These are phyloP conservation scores for Fusarium pseudocircinatum DNA, from an alignment of 2,329 filamentous ascomycete species.

Conservation along the genomic window DNA sequence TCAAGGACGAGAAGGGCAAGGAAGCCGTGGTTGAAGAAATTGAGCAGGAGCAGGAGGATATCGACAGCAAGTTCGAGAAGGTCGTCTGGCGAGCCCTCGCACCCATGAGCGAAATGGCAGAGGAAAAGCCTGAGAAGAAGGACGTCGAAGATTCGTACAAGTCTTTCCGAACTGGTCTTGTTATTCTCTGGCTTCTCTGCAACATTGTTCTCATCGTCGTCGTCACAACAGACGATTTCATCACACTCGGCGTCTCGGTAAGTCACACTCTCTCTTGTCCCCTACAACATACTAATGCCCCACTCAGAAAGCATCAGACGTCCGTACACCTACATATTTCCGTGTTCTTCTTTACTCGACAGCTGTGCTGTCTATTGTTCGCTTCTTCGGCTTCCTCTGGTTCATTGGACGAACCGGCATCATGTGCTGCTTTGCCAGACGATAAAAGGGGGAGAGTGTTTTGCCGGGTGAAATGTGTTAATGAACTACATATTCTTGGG, in stretches of 20 bases:
- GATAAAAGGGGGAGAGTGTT: constrained; percentile 1
- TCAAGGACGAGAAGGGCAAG: constrained; percentile 34
- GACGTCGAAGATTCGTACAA: constrained; percentile 40
- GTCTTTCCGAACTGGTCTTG: constrained; percentile 39
- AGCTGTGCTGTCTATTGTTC: constrained; percentile 37
- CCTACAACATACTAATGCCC: constrained; percentile 5
- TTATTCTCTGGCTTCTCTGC: constrained; percentile 40
- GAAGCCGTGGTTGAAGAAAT: constrained; percentile 38
- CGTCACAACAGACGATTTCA: constrained; percentile 40
- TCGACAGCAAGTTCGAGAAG: constrained; percentile 41
- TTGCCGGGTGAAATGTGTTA: neutral
- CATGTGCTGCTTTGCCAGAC: constrained; percentile 39
- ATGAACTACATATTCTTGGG: constrained; percentile 19
- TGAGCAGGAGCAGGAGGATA: constrained; percentile 39
- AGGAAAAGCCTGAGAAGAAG: constrained; percentile 36
- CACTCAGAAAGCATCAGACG: constrained; percentile 25
- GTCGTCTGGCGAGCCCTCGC: constrained; percentile 39
- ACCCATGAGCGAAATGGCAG: constrained; percentile 33
- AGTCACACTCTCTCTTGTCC: neutral
- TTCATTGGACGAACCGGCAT: constrained; percentile 40
- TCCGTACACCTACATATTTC: constrained; percentile 38
- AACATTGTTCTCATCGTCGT: constrained; percentile 39
- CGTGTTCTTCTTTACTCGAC: constrained; percentile 37
- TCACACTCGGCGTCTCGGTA: constrained; percentile 35
- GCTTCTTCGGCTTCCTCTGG: constrained; percentile 41